Evolutionary conservation across 805 yeast genomes (phyloP), one percentile per base, ranked within the genome.

Genomic region (Candida wancherniae): DNA sequence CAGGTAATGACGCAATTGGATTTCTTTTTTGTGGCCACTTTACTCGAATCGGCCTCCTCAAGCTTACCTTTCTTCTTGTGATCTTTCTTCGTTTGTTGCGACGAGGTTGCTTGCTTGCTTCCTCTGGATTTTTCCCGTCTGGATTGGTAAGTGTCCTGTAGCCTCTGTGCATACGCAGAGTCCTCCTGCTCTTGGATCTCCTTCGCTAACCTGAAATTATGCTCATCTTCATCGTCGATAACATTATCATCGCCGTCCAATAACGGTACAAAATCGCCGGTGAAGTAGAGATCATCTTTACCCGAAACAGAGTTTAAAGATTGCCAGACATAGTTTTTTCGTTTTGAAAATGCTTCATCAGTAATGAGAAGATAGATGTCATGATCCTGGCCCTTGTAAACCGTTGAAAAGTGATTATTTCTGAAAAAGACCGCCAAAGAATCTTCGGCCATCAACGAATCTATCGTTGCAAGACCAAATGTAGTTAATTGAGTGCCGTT

Each of bases 371-470:
- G 56, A 49, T 73, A 86, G 19, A 90, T 61, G 23, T 56, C 67
- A 25, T 50, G 45, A 33, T 67, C 67, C 17, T 64, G 65, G 23
- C 57, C 58, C 48, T 78, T 79, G 44, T 66, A 71, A 8, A 88
- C 51, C 0, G 96, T 85, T 41, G 73, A 73, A 57, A 84, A 90
- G 54, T 87, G 96, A 54, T 92, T 88, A 56, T 92, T 90, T 49
- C 97, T 70, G 62, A 88, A 92, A 39, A 90, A 72, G 0, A 90
- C 76, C 1, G 79, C 73, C 33, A 79, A 67, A 5, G 78, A 70
- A 24, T 77, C 77, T 10, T 69, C 67, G 1, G 55, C 50, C 16
- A 84, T 51, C 3, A 65, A 47, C 5, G 57, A 52, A 37, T 62
- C 60, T 39, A 84, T 52, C 31, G 60, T 59, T 1, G 51, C 34